A percentile compares a stretch with the other conserved stretches of the same genome.
Evolutionary conservation across 1,284 basidiomycete species (phyloP).

Genomic region (Marasmius tenuissimus): DNA sequence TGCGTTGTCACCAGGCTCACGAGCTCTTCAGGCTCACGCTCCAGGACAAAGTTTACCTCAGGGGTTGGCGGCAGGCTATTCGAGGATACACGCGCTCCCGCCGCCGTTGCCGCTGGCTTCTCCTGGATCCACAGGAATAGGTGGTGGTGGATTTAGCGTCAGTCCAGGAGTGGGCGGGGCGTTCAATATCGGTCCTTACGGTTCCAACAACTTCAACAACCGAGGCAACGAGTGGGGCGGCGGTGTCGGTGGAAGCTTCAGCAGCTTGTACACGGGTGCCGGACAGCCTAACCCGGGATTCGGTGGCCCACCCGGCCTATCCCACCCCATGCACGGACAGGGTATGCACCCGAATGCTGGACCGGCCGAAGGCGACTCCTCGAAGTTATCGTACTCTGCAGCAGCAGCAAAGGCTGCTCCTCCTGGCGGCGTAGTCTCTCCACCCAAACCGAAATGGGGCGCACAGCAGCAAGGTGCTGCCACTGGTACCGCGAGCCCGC

Average conservation of each 20-base stretch:
- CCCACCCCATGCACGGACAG: not conserved
- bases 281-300: not conserved
- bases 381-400: not conserved
- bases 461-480: not conserved
- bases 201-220: not conserved
- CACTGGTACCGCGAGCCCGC: not conserved
- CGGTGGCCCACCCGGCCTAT: not conserved
- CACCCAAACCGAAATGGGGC: not conserved
- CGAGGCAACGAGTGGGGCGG: not conserved
- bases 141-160: slow-evolving; percentile 28
- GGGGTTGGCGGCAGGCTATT: slow-evolving; percentile 83
- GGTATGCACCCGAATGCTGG: not conserved
- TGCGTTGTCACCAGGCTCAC: slow-evolving; percentile 59
- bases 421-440: not conserved
- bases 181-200: slow-evolving; percentile 14
- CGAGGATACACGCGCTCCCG: slow-evolving; percentile 76
- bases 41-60: slow-evolving; percentile 88
- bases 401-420: not conserved
- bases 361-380: not conserved
- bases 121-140: slow-evolving; percentile 35
- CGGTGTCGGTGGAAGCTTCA: not conserved
- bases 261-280: not conserved
- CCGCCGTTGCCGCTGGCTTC: slow-evolving; percentile 34
- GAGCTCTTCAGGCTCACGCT: slow-evolving; percentile 75
- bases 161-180: slow-evolving; percentile 17